These are phyloP conservation scores for Trichoderma simmonsii DNA, from an alignment of 2,329 filamentous ascomycete species.

Conservation along the genomic window DNA sequence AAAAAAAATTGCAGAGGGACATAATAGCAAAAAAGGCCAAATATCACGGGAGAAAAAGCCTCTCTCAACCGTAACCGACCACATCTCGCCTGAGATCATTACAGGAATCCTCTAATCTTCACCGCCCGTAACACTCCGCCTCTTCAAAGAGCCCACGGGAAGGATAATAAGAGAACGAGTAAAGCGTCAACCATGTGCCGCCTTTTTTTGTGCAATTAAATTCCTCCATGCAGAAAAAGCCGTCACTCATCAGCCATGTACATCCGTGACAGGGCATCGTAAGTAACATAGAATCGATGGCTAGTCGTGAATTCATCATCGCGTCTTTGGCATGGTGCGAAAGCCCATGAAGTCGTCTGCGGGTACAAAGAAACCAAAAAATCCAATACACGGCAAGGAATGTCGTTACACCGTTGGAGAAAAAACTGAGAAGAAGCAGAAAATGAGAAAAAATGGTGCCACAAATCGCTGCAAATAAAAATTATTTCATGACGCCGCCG, in stretches of 20 bases:
- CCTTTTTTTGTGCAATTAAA: slow-evolving; percentile 34
- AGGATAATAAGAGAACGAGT: slow-evolving; percentile 22
- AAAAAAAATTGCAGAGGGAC: background rate
- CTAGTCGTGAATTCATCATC: slow-evolving; percentile 38
- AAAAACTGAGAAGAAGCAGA: background rate
- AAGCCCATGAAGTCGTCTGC: slow-evolving; percentile 30
- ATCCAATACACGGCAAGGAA: slow-evolving; percentile 21
- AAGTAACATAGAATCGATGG: slow-evolving; percentile 35
- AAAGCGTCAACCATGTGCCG: slow-evolving; percentile 22
- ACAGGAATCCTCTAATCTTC: slow-evolving; percentile 35
- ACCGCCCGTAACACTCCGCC: slow-evolving; percentile 30
- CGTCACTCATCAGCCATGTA: slow-evolving; percentile 46
- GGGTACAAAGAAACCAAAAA: slow-evolving; percentile 32
- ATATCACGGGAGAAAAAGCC: slow-evolving; percentile 24
- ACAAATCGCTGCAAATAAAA: slow-evolving; percentile 18
- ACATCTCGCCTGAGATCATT: slow-evolving; percentile 37
- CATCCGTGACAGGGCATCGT: slow-evolving; percentile 36
- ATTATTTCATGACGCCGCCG: slow-evolving; percentile 20
- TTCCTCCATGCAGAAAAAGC: slow-evolving; percentile 38
- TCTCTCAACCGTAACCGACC: slow-evolving; percentile 27
- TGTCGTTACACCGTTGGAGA: slow-evolving; percentile 18
- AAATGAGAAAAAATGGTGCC: slow-evolving; percentile 15
- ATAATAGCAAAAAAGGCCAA: slow-evolving; percentile 23
- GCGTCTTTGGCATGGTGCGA: slow-evolving; percentile 29
- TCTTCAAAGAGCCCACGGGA: slow-evolving; percentile 26